Conservation (phyloP, 2,329 filamentous ascomycete species). For the Ophiobolus disseminans region DNA sequence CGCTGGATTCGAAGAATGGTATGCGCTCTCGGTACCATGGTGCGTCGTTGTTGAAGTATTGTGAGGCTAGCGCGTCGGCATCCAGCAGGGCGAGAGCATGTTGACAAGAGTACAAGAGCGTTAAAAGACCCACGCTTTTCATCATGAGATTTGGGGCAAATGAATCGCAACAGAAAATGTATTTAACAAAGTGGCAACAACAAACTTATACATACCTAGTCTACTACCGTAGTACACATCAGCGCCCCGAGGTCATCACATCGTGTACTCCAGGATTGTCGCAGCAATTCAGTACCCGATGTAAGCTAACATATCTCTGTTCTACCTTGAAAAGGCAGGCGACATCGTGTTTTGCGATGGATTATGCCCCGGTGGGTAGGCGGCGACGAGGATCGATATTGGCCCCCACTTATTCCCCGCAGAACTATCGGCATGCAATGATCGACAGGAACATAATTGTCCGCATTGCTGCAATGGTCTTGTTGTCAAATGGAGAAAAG, state of each 20-base stretch:
- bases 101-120: constrained; percentile 2
- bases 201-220: too few species aligned
- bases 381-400: constrained; percentile 15
- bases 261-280: too few species aligned
- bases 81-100: constrained; percentile 28
- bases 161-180: too few species aligned
- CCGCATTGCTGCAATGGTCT: too few species aligned
- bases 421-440: neutral
- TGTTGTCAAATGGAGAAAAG: too few species aligned
- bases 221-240: too few species aligned
- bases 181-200: too few species aligned
- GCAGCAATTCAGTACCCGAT: too few species aligned
- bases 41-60: constrained; percentile 52
- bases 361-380: neutral
- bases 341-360: constrained; percentile 5
- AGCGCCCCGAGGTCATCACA: too few species aligned
- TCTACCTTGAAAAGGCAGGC: constrained; percentile 5
- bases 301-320: neutral
- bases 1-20: constrained; percentile 51
- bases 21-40: constrained; percentile 51
- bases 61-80: constrained; percentile 28
- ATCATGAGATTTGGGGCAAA: neutral
- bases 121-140: neutral
- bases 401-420: constrained; percentile 13
- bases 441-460: constrained; percentile 4